These are phyloP conservation scores for Pythium sp. DNA, from an alignment of 352 stramenopile species.

Conservation along the genomic window DNA sequence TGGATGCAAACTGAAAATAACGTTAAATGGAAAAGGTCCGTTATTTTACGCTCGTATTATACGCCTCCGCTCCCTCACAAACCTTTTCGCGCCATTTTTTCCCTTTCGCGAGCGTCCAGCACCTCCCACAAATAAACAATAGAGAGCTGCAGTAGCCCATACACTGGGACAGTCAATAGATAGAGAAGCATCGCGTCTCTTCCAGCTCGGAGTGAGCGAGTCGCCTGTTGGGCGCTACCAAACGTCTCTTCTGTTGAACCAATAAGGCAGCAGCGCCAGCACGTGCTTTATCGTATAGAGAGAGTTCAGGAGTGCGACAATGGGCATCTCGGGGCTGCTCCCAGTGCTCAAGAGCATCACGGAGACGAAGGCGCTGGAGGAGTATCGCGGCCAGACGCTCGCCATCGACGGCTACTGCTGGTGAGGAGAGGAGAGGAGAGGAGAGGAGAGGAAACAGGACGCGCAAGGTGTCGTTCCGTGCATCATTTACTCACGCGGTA, in stretches of 20 bases:
- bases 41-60: neutral
- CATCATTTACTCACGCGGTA: neutral
- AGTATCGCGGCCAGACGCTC: constrained; percentile 63
- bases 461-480: neutral
- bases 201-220: neutral
- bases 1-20: neutral
- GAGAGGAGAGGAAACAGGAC: neutral
- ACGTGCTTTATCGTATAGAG: neutral
- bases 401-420: constrained; percentile 85
- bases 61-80: neutral
- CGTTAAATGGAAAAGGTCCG: neutral
- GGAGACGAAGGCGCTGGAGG: constrained; percentile 43
- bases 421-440: too few species aligned
- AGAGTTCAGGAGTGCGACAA: constrained; percentile 10
- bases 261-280: neutral
- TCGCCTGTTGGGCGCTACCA: neutral
- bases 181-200: neutral
- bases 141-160: neutral
- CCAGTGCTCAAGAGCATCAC: constrained; percentile 80
- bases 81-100: constrained; percentile 36
- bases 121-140: constrained; percentile 2
- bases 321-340: constrained; percentile 60
- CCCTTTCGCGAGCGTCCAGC: constrained; percentile 23
- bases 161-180: neutral
- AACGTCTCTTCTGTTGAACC: neutral